phyloP scores from a whole-genome alignment of 2,329 filamentous ascomycete genomes.

The Parastagonospora avenae region DNA sequence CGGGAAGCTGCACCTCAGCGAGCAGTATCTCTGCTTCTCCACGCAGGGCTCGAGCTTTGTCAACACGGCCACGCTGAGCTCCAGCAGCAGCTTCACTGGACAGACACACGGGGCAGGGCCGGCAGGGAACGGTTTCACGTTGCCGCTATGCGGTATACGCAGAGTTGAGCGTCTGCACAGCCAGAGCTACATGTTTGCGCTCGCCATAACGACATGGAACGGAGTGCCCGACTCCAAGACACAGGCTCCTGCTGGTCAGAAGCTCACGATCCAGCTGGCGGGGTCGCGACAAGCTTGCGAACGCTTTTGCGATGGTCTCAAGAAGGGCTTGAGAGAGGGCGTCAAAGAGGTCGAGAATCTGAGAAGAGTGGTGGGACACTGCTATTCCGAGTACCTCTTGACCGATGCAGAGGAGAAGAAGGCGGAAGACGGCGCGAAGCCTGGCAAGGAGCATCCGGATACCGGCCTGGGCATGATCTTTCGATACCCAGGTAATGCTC shows the following conservation, averaged over 20 bases:
- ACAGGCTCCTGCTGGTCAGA: conserved; percentile 67
- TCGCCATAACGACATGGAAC: conserved; percentile 96
- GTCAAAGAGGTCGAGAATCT: conserved; percentile 88
- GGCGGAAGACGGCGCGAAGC: conserved; percentile 39
- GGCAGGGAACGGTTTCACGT: conserved; percentile 92
- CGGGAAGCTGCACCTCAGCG: conserved; percentile 90
- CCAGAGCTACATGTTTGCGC: conserved; percentile 87
- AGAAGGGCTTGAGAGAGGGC: conserved; percentile 82
- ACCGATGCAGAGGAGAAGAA: conserved; percentile 48
- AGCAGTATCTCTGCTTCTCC: conserved; percentile 95
- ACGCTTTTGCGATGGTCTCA: conserved; percentile 93
- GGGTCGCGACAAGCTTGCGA: conserved; percentile 89
- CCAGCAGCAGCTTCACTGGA: conserved; percentile 84
- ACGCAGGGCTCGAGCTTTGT: conserved; percentile 89
- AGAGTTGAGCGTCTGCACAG: conserved; percentile 92
- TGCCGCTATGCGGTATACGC: conserved; percentile 88
- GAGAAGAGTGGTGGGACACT: conserved; percentile 77
- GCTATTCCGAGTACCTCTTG: conserved; percentile 74
- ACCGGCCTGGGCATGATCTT: conserved; percentile 92
- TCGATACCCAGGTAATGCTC: conserved; percentile 90
- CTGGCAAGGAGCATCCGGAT: conserved; percentile 73
- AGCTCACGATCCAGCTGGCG: conserved; percentile 88
- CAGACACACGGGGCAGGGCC: conserved; percentile 93
- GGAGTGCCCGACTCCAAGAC: conserved; percentile 54
- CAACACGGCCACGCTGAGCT: conserved; percentile 75